These are phyloP conservation scores for Syzygium malaccense DNA, from an alignment of 441 rosid genomes.

Conservation along the genomic window DNA sequence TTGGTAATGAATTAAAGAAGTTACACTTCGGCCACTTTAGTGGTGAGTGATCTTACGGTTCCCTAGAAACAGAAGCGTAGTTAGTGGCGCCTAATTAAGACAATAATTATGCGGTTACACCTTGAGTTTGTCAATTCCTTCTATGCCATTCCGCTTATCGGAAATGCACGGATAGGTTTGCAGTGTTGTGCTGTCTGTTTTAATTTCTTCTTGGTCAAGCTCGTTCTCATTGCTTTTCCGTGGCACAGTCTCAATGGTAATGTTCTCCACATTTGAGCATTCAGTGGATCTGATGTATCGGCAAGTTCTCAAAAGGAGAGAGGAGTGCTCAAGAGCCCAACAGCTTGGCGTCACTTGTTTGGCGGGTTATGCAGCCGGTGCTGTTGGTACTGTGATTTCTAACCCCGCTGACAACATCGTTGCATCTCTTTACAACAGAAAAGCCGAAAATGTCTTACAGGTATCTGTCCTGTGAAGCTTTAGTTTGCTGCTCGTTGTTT, in stretches of 20 bases:
- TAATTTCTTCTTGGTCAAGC: background rate
- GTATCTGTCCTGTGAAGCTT: slow-evolving; percentile 6
- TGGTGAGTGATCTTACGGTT: background rate
- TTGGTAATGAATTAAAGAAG: background rate
- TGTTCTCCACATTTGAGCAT: slow-evolving; percentile 76
- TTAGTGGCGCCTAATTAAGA: background rate
- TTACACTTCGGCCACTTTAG: background rate
- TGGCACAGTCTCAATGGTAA: slow-evolving; percentile 58
- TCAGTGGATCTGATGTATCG: slow-evolving; percentile 44
- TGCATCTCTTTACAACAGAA: slow-evolving; percentile 45
- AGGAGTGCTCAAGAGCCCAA: slow-evolving; percentile 50
- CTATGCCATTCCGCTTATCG: background rate
- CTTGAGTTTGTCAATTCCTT: background rate
- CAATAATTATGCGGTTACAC: background rate
- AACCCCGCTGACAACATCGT: slow-evolving; percentile 81
- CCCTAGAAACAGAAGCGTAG: background rate
- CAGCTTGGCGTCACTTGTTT: slow-evolving; percentile 70
- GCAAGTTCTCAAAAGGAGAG: slow-evolving; percentile 28
- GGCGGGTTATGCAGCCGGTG: slow-evolving; percentile 83
- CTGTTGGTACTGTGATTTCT: slow-evolving; percentile 56
- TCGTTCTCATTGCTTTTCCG: background rate
- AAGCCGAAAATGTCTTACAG: slow-evolving; percentile 37
- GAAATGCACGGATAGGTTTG: background rate
- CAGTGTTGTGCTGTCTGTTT: background rate
- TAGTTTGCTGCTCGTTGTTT: background rate